Evolutionary conservation across 768 basidiomycete species (phyloP).

Genomic region (Cubamyces lactineus): DNA sequence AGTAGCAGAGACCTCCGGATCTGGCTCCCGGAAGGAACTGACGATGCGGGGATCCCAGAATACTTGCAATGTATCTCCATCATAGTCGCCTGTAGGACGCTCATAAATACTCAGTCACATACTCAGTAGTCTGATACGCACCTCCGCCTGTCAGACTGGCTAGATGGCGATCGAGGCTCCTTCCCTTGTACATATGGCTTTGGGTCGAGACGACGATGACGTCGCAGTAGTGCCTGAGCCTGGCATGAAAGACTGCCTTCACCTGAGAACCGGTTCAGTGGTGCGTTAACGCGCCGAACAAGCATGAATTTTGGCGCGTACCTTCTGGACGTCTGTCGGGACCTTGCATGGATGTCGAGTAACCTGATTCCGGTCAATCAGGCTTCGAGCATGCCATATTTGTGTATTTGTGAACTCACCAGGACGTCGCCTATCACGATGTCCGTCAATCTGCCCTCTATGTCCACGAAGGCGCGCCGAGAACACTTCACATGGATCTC

Average conservation of each 20-base stretch:
- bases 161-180: slow-evolving; percentile 42
- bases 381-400: neutral
- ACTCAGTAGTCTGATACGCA: slow-evolving; percentile 29
- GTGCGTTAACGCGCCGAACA: neutral
- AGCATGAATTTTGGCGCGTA: slow-evolving; percentile 27
- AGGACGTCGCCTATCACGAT: slow-evolving; percentile 60
- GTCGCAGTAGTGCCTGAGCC: slow-evolving; percentile 53
- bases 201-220: slow-evolving; percentile 51
- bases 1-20: slow-evolving; percentile 45
- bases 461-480: slow-evolving; percentile 41
- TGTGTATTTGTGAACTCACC: slow-evolving; percentile 39
- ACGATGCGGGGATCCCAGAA: slow-evolving; percentile 66
- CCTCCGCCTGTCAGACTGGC: slow-evolving; percentile 70
- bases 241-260: slow-evolving; percentile 54
- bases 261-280: slow-evolving; percentile 42
- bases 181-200: slow-evolving; percentile 29
- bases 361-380: slow-evolving; percentile 39
- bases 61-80: slow-evolving; percentile 63
- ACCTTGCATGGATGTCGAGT: slow-evolving; percentile 73
- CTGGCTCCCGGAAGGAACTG: slow-evolving; percentile 54
- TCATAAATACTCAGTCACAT: neutral
- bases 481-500: slow-evolving; percentile 64
- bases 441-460: slow-evolving; percentile 51
- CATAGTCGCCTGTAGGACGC: slow-evolving; percentile 59
- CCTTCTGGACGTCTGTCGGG: slow-evolving; percentile 69